Evolutionary conservation across 2,329 filamentous ascomycete species (phyloP), one percentile per base, ranked within the genome.

Genomic region (Coniochaeta ligniaria): DNA sequence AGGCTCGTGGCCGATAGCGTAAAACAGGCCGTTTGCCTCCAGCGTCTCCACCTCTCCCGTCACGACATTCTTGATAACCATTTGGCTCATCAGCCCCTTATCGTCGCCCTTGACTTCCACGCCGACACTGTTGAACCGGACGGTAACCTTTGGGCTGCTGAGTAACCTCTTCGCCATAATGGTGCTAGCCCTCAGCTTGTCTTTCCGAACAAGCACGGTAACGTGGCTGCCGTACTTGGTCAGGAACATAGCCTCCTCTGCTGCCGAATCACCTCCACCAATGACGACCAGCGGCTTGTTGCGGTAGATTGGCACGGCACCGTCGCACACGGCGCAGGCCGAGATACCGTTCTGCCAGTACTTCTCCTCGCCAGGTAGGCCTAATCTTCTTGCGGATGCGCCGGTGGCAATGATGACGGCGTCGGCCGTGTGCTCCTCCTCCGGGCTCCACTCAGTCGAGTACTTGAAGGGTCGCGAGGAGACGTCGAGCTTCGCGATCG

Each of bases 301-400:
- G 69, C 94, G 86, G 87, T 96, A 99, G 75, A 99, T 97, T 63
- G 95, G 95, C 55, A 98, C 89, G 57, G 93, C 95, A 65, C 95
- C 95, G 72, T 99, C 95, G 78, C 95, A 99, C 57, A 99, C 95
- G 36, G 95, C 95, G 77, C 95, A 99, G 57, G 95, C 95, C 59
- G 90, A 95, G 72, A 99, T 92, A 67, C 95, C 95, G 74, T 90
- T 95, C 74, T 96, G 93, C 96, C 96, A 99, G 84, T 92, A 99
- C 74, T 88, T 90, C 60, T 96, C 90, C 80, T 99, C 95, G 60
- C 95, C 96, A 14, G 87, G 80, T 55, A 99, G 84, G 73, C 89
- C 80, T 60, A 99, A 80, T 64, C 96, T 85, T 66, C 91, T 84
- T 38, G 95, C 95, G 64, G 94, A 96, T 57, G 96, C 95, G 67